Conservation (phyloP, 2,329 filamentous ascomycete species). For the Colletotrichum simmondsii region DNA sequence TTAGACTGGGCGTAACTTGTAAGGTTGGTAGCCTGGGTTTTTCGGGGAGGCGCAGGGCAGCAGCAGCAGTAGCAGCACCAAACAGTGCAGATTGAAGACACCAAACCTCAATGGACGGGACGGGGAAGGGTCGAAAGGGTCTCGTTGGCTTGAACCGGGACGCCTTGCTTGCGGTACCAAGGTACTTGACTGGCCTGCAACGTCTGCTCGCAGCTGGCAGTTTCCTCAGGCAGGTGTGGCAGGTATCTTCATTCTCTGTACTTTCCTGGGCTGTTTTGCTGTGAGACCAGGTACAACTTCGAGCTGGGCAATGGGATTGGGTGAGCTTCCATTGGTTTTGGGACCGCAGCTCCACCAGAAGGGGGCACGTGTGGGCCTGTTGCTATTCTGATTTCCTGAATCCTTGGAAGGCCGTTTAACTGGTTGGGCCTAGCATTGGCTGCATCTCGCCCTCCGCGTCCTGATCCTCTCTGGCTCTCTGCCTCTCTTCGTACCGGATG, state of each 20-base stretch:
- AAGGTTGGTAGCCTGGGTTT: background rate
- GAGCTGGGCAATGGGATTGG: background rate
- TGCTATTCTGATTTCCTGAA: constrained; percentile 32
- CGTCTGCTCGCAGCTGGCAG: constrained; percentile 4
- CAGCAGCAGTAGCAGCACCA: background rate
- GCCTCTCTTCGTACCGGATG: constrained; percentile 8
- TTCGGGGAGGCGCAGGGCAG: background rate
- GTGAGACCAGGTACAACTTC: background rate
- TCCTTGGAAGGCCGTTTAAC: constrained; percentile 7
- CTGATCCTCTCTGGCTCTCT: background rate
- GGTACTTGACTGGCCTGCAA: no score
- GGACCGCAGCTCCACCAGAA: constrained; percentile 14
- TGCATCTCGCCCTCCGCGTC: constrained; percentile 11
- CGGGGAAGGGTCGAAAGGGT: background rate
- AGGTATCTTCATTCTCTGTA: background rate
- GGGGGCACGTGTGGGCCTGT: constrained; percentile 29
- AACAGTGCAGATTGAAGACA: background rate
- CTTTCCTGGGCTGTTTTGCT: constrained; percentile 15
- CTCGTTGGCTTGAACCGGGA: background rate
- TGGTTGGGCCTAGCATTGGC: constrained; percentile 5
- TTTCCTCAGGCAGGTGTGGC: background rate
- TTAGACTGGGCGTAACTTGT: background rate
- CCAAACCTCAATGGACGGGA: background rate
- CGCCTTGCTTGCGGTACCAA: no score
- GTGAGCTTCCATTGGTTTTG: constrained; percentile 1